Evolutionary conservation across 768 basidiomycete species (phyloP).

Genomic region (Candolleomyces eurysporus): DNA sequence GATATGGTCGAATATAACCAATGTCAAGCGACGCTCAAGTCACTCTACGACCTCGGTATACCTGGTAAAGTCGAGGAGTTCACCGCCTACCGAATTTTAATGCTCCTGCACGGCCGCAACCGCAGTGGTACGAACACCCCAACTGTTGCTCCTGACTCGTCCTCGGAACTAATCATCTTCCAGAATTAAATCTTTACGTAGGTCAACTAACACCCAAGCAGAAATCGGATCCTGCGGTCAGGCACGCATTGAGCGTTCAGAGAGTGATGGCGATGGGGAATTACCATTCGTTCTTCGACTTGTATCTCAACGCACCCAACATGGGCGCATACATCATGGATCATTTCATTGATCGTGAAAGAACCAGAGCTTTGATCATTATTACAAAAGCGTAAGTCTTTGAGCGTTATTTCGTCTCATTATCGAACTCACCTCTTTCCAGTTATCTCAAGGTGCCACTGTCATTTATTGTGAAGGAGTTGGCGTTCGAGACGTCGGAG

Average conservation of each 20-base stretch:
- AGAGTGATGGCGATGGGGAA: slow-evolving; percentile 89
- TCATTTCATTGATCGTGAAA: slow-evolving; percentile 92
- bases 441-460: slow-evolving; percentile 86
- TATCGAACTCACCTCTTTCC: slow-evolving; percentile 8
- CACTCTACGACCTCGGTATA: slow-evolving; percentile 91
- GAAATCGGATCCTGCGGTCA: slow-evolving; percentile 76
- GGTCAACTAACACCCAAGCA: slow-evolving; percentile 95
- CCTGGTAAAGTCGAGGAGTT: slow-evolving; percentile 94
- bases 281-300: slow-evolving; percentile 87
- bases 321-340: slow-evolving; percentile 99
- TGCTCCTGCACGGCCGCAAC: slow-evolving; percentile 92
- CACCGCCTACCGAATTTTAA: slow-evolving; percentile 94
- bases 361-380: slow-evolving; percentile 79
- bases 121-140: slow-evolving; percentile 67
- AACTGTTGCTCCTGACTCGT: too few relatives aligned
- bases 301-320: slow-evolving; percentile 83
- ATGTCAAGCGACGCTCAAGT: slow-evolving; percentile 88
- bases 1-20: slow-evolving; percentile 99
- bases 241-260: slow-evolving; percentile 88
- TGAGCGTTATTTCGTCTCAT: background rate
- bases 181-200: slow-evolving; percentile 95
- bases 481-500: slow-evolving; percentile 73
- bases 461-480: slow-evolving; percentile 71
- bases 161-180: background rate
- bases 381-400: slow-evolving; percentile 88